Conservation (phyloP, 805 yeast species). For the Candida glaebosa region DNA sequence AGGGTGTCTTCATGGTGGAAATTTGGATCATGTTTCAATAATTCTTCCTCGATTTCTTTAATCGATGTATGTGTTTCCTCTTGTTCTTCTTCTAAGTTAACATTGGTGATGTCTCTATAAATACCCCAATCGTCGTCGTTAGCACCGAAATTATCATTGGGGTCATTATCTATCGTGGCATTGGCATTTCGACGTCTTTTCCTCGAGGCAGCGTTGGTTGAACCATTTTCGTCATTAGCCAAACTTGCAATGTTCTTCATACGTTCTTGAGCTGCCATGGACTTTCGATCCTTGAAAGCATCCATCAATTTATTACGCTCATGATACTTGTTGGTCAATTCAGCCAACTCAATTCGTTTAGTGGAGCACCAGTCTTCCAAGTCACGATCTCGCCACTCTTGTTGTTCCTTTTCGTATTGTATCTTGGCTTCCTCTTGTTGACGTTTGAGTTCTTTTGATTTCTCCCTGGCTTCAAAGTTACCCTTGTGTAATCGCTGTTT, state of each 20-base stretch:
- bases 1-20: conserved; percentile 83
- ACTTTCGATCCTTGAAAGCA: conserved; percentile 83
- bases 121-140: conserved; percentile 95
- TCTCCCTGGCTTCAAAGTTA: conserved; percentile 81
- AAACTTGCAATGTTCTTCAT: conserved; percentile 88
- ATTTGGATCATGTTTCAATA: conserved; percentile 78
- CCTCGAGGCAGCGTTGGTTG: conserved; percentile 46
- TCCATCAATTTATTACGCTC: conserved; percentile 68
- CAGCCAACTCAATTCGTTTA: conserved; percentile 59
- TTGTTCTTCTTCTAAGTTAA: conserved; percentile 73
- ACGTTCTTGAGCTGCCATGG: conserved; percentile 85
- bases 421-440: conserved; percentile 57
- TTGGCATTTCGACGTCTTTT: conserved; percentile 43
- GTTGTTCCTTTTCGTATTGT: conserved; percentile 62
- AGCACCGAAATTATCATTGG: conserved; percentile 91
- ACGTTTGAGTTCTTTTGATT: conserved; percentile 76
- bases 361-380: conserved; percentile 75
- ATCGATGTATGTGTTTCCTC: conserved; percentile 68
- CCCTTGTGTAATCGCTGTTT: conserved; percentile 80
- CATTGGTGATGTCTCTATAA: conserved; percentile 76
- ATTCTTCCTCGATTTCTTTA: conserved; percentile 63
- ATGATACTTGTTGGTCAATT: conserved; percentile 56
- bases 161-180: conserved; percentile 81
- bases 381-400: conserved; percentile 73
- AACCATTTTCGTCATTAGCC: conserved; percentile 64